Evolutionary conservation across 768 basidiomycete species (phyloP).

Genomic region (Pulveroboletus sp.): DNA sequence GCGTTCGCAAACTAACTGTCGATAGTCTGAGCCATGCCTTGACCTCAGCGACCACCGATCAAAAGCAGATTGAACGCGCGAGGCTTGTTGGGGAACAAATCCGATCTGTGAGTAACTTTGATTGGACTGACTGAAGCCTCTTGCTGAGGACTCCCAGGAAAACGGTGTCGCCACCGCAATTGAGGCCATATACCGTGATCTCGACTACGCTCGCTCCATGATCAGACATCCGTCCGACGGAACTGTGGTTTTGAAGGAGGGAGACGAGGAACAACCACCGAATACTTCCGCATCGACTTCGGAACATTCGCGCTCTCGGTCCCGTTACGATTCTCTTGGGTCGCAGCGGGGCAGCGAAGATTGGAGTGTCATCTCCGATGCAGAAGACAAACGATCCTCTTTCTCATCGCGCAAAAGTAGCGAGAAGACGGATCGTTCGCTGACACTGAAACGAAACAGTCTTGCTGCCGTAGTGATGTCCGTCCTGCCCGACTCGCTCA

Average conservation of each 20-base stretch:
- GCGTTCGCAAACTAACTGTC: slow-evolving; percentile 84
- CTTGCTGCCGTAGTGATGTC: slow-evolving; percentile 59
- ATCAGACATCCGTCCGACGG: slow-evolving; percentile 53
- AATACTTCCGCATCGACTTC: slow-evolving; percentile 25
- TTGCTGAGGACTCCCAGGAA: slow-evolving; percentile 53
- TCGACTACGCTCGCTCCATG: slow-evolving; percentile 88
- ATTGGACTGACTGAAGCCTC: background rate
- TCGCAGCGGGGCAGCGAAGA: slow-evolving; percentile 68
- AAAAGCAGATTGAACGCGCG: slow-evolving; percentile 85
- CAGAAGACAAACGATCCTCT: slow-evolving; percentile 58
- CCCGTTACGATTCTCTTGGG: slow-evolving; percentile 53
- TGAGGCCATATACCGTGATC: slow-evolving; percentile 92
- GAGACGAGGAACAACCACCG: slow-evolving; percentile 32
- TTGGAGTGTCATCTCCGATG: slow-evolving; percentile 85
- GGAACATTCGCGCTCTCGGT: slow-evolving; percentile 35
- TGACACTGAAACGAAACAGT: slow-evolving; percentile 55
- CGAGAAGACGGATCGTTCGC: slow-evolving; percentile 33
- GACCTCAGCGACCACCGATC: slow-evolving; percentile 75
- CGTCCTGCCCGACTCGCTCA: slow-evolving; percentile 53
- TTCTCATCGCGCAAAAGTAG: slow-evolving; percentile 48
- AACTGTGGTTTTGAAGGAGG: slow-evolving; percentile 21
- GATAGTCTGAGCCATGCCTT: slow-evolving; percentile 77
- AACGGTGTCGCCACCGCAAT: slow-evolving; percentile 92
- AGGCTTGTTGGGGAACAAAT: slow-evolving; percentile 83
- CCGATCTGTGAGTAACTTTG: slow-evolving; percentile 51